Conservation (phyloP, 805 yeast genomes). For the Schizosaccharomyces japonicus region DNA sequence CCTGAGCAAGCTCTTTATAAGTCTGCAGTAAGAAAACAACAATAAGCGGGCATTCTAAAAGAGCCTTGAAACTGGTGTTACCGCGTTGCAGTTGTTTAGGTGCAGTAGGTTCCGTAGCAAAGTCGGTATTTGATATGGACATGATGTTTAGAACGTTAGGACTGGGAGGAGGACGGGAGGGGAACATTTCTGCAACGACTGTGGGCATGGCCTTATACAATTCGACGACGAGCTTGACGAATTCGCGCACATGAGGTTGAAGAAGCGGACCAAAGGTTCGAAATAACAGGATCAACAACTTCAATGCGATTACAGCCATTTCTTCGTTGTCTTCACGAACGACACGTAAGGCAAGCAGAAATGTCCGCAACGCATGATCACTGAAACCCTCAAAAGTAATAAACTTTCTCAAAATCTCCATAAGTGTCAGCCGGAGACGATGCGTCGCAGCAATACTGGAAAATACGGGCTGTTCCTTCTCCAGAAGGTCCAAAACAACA, state of each 20-base stretch:
- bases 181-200: conserved; percentile 50
- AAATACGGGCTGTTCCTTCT: conserved; percentile 1
- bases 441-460: background rate
- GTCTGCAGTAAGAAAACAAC: conserved; percentile 81
- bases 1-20: conserved; percentile 48
- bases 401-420: conserved; percentile 44
- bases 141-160: background rate
- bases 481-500: background rate
- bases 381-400: conserved; percentile 63
- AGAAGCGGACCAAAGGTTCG: conserved; percentile 53
- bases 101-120: conserved; percentile 31
- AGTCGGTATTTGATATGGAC: conserved; percentile 15
- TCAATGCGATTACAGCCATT: conserved; percentile 79
- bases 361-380: conserved; percentile 34
- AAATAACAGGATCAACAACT: conserved; percentile 62
- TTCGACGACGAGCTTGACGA: conserved; percentile 48
- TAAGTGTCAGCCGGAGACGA: conserved; percentile 36
- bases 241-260: conserved; percentile 53
- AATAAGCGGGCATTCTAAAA: conserved; percentile 91
- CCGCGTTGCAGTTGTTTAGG: conserved; percentile 23
- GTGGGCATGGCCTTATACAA: conserved; percentile 61
- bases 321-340: conserved; percentile 72
- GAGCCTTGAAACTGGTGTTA: conserved; percentile 60
- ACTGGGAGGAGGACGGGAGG: conserved; percentile 11
- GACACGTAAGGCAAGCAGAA: conserved; percentile 26